Base-by-base conservation (phyloP, 805 yeast species). In the Metschnikowia henanensis region DNA sequence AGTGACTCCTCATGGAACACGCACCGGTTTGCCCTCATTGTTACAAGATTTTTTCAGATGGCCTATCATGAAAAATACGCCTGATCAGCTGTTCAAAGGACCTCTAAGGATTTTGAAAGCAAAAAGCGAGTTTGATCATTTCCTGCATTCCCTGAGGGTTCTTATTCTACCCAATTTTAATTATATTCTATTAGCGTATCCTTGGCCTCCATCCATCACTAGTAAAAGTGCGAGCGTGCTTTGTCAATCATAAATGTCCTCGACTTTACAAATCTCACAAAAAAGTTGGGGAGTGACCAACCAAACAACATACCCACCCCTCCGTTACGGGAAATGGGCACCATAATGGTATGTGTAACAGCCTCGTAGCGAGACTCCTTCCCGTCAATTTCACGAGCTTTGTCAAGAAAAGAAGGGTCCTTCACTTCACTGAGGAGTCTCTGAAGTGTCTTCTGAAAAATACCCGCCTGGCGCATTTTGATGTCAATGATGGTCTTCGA, bases 231-330 rank as follows among this genome's bases (percentile, higher is more conserved):
- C 2, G 44, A 50, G 10, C 45, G 50, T 17, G 62, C 64, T 31
- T 53, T 51, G 21, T 58, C 48, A 29, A 65, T 41, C 56, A 63
- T 50, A 32, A 36, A 69, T 39, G 59, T 61, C 41, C 52, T 64
- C 5, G 64, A 37, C 49, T 69, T 69, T 32, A 57, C 10, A 18
- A 51, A 9, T 36, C 45, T 41, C 12, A 65, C 65, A 5, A 66
- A 13, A 41, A 68, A 65, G 31, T 42, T 60, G 2, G 73, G 72
- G 15, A 57, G 39, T 2, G 45, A 19, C 46, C 52, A 56, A 6
- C 72, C 72, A 46, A 52, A 65, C 0, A 55, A 18, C 13, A 55
- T 30, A 10, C 70, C 72, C 29, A 67, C 66, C 22, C 73, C 74
- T 10, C 66, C 68, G 4, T 55, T 46, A 30, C 53, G 61, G 6